Base-by-base conservation (phyloP, 2,329 filamentous ascomycete genomes). In the Penicillium decumbens region DNA sequence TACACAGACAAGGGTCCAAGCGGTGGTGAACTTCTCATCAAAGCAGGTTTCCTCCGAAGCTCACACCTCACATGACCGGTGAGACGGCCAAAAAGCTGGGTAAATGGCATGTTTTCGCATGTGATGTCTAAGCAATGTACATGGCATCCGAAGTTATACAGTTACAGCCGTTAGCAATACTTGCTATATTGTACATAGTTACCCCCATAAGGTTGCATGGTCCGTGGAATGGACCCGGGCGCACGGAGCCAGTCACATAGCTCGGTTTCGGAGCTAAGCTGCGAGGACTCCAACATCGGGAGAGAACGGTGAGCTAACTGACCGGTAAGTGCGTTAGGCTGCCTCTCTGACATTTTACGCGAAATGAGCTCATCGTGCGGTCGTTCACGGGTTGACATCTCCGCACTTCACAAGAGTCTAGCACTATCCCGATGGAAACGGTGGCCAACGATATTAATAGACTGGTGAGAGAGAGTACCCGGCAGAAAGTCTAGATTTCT, bases 341-440 rank as follows among this genome's bases (percentile, higher is more conserved):
- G 43, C 43, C 37, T 15, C 28, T 20, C 8, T 12, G 15, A 10
- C 9, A 20, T 20, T 37, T 3, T 37, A 37, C 33, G 33, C 18
- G 44, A 40, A 15, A 53, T 57, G 55, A 48, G 47, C 50, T 53
- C 50, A 51, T 55, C 39, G 47, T 53, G 47, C 47, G 9, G 50
- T 35, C 32, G 27, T 45, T 23, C 15, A 43, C 25, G 23, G 23
- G n/a, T 15, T 28, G 8, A 23, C 15, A n/a, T 32, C 43, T 47
- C 38, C 45, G 38, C 51, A n/a, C 24, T 33, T 38, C 30, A 48
- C 32, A 30, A 39, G 13, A 9, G 27, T 12, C 12, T 29, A 24
- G 28, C 30, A 25, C 30, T 38, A 9, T 18, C 12, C 15, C 6
- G 39, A 23, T 15, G 28, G n/a, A 42, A 27, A 29, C 40, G 2